Evolutionary conservation across 371 early-diverging fungal species (phyloP).

Genomic region (Fennellomyces sp.): DNA sequence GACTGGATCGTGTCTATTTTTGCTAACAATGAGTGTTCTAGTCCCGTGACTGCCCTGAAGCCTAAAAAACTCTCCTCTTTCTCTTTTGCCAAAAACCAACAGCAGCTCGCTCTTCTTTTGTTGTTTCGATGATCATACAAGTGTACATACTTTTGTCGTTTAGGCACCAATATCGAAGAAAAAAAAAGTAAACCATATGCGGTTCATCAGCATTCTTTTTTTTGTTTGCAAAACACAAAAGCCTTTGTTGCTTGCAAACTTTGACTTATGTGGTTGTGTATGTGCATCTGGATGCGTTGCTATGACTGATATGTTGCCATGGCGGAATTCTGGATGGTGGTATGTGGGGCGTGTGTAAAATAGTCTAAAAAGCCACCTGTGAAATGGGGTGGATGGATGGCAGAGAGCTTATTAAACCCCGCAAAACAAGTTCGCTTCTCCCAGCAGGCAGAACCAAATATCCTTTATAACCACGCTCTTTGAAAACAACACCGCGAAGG

Average conservation of each 20-base stretch:
- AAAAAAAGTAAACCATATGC: background rate
- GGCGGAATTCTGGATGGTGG: no score
- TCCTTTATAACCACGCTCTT: background rate
- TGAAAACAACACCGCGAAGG: background rate
- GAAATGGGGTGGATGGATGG: no score
- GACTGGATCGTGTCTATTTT: conserved; percentile 1
- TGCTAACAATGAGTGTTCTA: conserved; percentile 3
- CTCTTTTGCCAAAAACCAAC: no score
- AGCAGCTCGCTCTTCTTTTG: background rate
- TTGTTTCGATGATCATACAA: background rate
- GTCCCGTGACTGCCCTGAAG: conserved; percentile 30
- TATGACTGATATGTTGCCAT: no score
- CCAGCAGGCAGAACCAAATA: no score
- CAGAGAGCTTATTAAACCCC: no score
- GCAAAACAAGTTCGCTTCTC: no score
- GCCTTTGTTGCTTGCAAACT: no score
- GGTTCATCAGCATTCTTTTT: background rate
- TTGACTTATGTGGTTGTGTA: no score
- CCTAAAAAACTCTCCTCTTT: conserved; percentile 5
- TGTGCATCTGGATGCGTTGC: no score
- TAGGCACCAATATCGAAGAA: background rate
- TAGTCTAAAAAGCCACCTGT: no score
- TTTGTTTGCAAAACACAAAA: background rate
- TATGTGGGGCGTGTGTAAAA: no score
- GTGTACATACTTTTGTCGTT: conserved; percentile 6